These are phyloP conservation scores for Leccinum variabile DNA, from an alignment of 1,284 basidiomycete species.

Conservation along the genomic window DNA sequence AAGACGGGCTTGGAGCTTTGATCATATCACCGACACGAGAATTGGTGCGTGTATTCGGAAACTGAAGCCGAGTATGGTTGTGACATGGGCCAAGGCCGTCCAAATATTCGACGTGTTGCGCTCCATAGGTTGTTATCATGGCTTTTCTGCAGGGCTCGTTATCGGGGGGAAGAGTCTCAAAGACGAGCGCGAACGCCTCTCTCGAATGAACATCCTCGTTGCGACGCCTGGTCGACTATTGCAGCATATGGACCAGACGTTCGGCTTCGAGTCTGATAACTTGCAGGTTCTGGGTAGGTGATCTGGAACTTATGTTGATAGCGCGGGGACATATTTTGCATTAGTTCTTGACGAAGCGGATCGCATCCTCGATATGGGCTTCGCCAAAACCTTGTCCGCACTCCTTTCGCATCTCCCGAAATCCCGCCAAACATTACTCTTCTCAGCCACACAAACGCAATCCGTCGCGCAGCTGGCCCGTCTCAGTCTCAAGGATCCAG, in stretches of 20 bases:
- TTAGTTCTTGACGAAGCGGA: slow-evolving; percentile 96
- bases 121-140: slow-evolving; percentile 88
- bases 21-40: slow-evolving; percentile 96
- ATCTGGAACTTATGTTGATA: neutral
- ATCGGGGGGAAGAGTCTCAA: slow-evolving; percentile 97
- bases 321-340: neutral
- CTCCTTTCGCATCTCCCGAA: slow-evolving; percentile 86
- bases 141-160: slow-evolving; percentile 92
- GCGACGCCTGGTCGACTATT: slow-evolving; percentile 94
- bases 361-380: slow-evolving; percentile 96
- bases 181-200: slow-evolving; percentile 86
- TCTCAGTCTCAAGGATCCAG: slow-evolving; percentile 84
- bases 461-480: slow-evolving; percentile 90
- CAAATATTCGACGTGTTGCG: slow-evolving; percentile 97
- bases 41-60: slow-evolving; percentile 54
- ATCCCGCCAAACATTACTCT: slow-evolving; percentile 90
- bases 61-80: slow-evolving; percentile 1
- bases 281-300: slow-evolving; percentile 85
- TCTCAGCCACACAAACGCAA: slow-evolving; percentile 95
- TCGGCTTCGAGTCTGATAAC: slow-evolving; percentile 90
- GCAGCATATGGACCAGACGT: slow-evolving; percentile 98
- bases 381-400: slow-evolving; percentile 85
- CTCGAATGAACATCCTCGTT: slow-evolving; percentile 96
- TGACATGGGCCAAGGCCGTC: slow-evolving; percentile 61
- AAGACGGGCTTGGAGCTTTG: slow-evolving; percentile 87